Evolutionary conservation across 1,139 yeast species (phyloP), one percentile per base, ranked within the genome.

Genomic region (Eremothecium sinecaudum): DNA sequence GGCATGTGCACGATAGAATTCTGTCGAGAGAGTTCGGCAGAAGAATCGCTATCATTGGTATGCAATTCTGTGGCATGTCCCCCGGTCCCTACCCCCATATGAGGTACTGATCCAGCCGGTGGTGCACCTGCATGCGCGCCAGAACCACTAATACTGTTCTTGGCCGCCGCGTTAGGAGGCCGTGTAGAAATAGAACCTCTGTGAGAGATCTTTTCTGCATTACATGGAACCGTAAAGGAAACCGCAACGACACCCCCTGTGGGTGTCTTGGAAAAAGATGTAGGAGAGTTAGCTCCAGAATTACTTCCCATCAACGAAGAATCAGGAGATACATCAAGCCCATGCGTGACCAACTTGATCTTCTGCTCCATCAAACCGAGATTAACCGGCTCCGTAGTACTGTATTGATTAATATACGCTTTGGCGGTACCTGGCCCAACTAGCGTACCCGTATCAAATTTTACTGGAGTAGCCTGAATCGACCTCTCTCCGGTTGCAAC

Each of bases 111-210:
- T 12, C 25, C 25, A 8, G 14, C 25, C 28, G 8, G 26, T 13
- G 16, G 17, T 19, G n/a, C 13, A 10, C 13, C 24, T 18, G 29
- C 17, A 16, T n/a, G 21, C 21, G n/a, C 10, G 22, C 31, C 17
- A 11, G 20, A n/a, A 21, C 11, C 3, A 12, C 20, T 7, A 23
- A 25, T 2, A 12, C 12, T 20, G 12, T 13, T 9, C 14, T 23
- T 23, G 7, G 10, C 7, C 7, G 25, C 8, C 7, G 25, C 12
- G 14, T 23, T 41, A 20, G 47, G 42, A 12, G 60, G 56, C 25
- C 48, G 46, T 4, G 51, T 44, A 9, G 71, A 64, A 34, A 70
- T 68, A 2, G 75, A 69, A 12, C 73, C 72, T 36, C 76, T 51
- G 34, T 54, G 58, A 2, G 54, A 46, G 9, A 40, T 41, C 39